A percentile compares a stretch with the other conserved stretches of the same genome.
Conservation (phyloP, 2,329 filamentous ascomycete genomes). For the Pseudogymnoascus sp. region DNA sequence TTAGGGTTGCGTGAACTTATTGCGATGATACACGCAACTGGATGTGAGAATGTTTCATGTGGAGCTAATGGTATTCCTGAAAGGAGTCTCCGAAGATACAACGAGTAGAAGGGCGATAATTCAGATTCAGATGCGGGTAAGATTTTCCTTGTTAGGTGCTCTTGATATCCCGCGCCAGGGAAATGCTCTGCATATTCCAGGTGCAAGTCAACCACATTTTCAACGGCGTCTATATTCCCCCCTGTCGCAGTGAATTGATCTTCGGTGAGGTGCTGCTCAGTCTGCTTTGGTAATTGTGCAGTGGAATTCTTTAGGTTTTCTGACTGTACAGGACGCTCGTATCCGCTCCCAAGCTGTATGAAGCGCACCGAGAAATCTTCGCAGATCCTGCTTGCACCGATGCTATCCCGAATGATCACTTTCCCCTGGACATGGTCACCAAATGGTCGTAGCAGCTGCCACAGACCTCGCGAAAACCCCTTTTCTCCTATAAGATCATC, state of each 20-base stretch:
- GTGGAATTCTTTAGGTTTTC: background rate
- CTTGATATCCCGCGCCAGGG: constrained; percentile 21
- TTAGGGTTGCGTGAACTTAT: constrained; percentile 81
- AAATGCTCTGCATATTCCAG: constrained; percentile 61
- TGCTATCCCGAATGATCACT: constrained; percentile 82
- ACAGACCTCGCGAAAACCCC: constrained; percentile 72
- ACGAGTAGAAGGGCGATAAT: constrained; percentile 71
- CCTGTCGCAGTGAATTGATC: constrained; percentile 23
- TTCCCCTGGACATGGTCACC: constrained; percentile 83
- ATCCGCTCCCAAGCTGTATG: constrained; percentile 55
- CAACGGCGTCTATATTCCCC: constrained; percentile 58
- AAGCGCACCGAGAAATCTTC: constrained; percentile 91
- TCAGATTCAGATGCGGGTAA: background rate
- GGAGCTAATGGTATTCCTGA: constrained; percentile 70
- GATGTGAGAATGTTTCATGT: constrained; percentile 90
- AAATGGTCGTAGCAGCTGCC: constrained; percentile 82
- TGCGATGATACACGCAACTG: constrained; percentile 87
- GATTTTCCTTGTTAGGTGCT: constrained; percentile 27
- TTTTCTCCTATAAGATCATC: constrained; percentile 73
- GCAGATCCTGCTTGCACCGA: constrained; percentile 71
- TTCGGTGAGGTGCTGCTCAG: constrained; percentile 13
- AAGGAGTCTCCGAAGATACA: constrained; percentile 76
- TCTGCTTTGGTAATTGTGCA: background rate
- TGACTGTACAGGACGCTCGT: constrained; percentile 37
- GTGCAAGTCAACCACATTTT: constrained; percentile 72